phyloP scores from a whole-genome alignment of 139 green algal species.

The Coelastrella sp. region DNA sequence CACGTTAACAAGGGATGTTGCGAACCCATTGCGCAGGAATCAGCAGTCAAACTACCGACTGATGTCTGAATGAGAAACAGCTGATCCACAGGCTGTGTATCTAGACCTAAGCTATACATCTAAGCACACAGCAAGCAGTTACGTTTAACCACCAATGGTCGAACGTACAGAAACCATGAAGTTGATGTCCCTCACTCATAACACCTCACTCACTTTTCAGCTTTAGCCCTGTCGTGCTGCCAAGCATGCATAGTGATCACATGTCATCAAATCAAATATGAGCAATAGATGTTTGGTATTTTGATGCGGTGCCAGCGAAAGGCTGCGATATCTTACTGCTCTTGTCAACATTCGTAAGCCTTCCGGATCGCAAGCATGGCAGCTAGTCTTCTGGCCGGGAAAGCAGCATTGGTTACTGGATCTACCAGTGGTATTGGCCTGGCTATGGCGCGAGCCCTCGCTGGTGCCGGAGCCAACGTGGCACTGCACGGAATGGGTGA shows the following conservation, averaged over 20 bases:
- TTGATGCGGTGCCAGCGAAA: too few relatives aligned
- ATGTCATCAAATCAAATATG: too few relatives aligned
- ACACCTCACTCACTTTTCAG: neutral
- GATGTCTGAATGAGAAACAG: neutral
- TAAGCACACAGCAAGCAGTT: neutral
- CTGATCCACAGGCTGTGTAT: too few relatives aligned
- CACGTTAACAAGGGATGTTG: too few relatives aligned
- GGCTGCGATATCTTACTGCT: too few relatives aligned
- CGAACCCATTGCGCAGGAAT: too few relatives aligned
- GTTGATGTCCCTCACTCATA: too few relatives aligned
- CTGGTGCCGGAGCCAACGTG: slow-evolving; percentile 62
- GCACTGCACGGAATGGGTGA: slow-evolving; percentile 67
- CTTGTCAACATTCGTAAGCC: neutral
- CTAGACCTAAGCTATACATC: neutral
- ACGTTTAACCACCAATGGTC: neutral
- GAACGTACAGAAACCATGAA: too few relatives aligned
- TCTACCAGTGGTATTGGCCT: slow-evolving; percentile 69
- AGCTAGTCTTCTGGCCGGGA: slow-evolving; percentile 52
- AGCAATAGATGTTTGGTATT: too few relatives aligned
- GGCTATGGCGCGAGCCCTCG: slow-evolving; percentile 60
- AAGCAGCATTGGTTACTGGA: slow-evolving; percentile 63
- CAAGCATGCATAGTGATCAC: too few relatives aligned
- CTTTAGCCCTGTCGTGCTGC: too few relatives aligned
- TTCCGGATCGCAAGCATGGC: neutral
- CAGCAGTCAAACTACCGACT: neutral